Base-by-base conservation (phyloP, 768 basidiomycete species). In the Boletus eberwhitei region DNA sequence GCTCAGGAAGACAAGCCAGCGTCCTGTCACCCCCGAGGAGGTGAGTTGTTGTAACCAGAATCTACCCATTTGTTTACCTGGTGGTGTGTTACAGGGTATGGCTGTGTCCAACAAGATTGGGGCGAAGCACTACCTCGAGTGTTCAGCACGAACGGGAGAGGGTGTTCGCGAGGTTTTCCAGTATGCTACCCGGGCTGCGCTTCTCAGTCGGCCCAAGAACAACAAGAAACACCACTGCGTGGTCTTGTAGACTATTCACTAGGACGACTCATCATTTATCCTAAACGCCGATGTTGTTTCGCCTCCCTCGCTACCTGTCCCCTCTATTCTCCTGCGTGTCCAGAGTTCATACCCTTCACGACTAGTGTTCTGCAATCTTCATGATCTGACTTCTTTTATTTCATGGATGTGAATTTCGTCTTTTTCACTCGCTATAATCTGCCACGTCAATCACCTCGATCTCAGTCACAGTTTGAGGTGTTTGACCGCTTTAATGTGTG, bases 111-210 rank as follows among this genome's bases (percentile, higher is more conserved):
- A 91, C 78, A 96, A 98, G 88, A 98, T 99, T 63, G 90, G 90
- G 29, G 96, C 97, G 6, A 90, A 86, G 75, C 88, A 93, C 69
- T 99, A 98, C 74, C 86, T 99, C 49, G 97, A 99, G 73, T 99
- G 97, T 73, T 95, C 93, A 50, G 94, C 94, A 71, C 89, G 88
- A 80, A 87, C 93, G 16, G 94, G 95, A 55, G 93, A 98, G 74
- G 95, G 96, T 63, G 96, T 99, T 45, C 87, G 90, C 59, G 95
- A 98, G 74, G 96, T 99, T 42, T 99, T 99, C 85, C 93, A 98
- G 76, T 90, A 89, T 63, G 97, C 97, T 50, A 98, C 96, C 24
- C 87, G 93, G 59, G 88, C 91, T 39, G 95, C 96, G 26, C 83
- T 98, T 36, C 80, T 93, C 57, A 78, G 72, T 73, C 79, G 81